Percentiles rank a stretch among this genome's conserved stretches.
Conservation (phyloP, 169 alveolate genomes). For the Haemoproteus tartakovskyi region DNA sequence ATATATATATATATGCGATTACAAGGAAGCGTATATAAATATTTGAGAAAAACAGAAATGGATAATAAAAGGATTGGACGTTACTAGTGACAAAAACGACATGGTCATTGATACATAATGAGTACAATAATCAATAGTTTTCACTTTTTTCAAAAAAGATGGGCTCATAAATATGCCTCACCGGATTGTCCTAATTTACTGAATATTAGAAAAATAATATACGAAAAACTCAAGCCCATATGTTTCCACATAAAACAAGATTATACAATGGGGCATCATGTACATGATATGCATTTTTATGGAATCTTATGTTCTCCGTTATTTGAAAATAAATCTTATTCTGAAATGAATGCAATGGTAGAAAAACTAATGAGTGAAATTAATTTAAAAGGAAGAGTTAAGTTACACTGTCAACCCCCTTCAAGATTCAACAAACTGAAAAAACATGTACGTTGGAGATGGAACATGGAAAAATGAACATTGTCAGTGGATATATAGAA, state of each 20-base stretch:
- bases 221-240: constrained; percentile 82
- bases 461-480: constrained; percentile 80
- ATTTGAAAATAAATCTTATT: constrained; percentile 83
- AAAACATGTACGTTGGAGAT: constrained; percentile 77
- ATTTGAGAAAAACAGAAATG: too few relatives aligned
- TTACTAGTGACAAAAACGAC: too few relatives aligned
- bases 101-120: too few relatives aligned
- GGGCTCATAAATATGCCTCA: constrained; percentile 79
- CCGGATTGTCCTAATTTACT: constrained; percentile 78
- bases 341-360: constrained; percentile 82
- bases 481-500: too few relatives aligned
- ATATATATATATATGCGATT: too few relatives aligned
- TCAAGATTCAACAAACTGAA: constrained; percentile 75
- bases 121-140: constrained; percentile 29
- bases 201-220: constrained; percentile 69
- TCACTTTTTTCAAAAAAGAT: constrained; percentile 20
- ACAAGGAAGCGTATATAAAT: too few relatives aligned
- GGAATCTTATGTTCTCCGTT: constrained; percentile 87
- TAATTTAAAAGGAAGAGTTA: constrained; percentile 68
- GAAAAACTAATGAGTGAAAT: constrained; percentile 77
- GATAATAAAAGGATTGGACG: too few relatives aligned
- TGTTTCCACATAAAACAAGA: constrained; percentile 83
- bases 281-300: constrained; percentile 80
- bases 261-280: constrained; percentile 82
- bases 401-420: constrained; percentile 81